Percentiles rank a stretch among this genome's conserved stretches.
phyloP scores from a whole-genome alignment of 306 rosid genomes.

The Pterocarpus macrocarpus region DNA sequence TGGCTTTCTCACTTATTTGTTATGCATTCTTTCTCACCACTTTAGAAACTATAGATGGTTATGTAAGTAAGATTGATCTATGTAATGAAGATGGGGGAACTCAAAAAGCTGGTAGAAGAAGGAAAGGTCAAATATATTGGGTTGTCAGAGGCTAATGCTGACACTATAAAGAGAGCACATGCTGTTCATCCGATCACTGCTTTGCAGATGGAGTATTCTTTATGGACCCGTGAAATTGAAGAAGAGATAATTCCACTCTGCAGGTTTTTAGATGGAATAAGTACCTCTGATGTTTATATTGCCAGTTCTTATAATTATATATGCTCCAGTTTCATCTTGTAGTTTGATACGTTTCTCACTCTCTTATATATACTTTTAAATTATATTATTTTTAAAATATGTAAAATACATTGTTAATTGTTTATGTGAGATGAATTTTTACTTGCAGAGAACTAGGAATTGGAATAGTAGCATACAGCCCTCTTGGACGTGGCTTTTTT shows the following conservation, averaged over 20 bases:
- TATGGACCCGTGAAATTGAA: constrained; percentile 67
- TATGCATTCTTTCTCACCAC: background rate
- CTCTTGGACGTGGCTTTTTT: constrained; percentile 79
- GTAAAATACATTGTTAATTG: background rate
- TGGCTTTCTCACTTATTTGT: background rate
- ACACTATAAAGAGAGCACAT: constrained; percentile 74
- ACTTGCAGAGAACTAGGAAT: constrained; percentile 69
- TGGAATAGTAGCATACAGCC: constrained; percentile 75
- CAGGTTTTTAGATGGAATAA: constrained; percentile 51
- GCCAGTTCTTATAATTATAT: background rate
- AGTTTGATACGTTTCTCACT: background rate
- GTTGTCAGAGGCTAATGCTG: constrained; percentile 64
- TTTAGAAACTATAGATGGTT: background rate
- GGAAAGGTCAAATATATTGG: constrained; percentile 73
- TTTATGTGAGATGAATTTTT: constrained; percentile 6
- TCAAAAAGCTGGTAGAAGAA: constrained; percentile 67
- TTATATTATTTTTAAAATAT: background rate
- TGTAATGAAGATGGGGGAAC: constrained; percentile 65
- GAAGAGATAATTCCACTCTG: constrained; percentile 72
- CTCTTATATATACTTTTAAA: constrained; percentile 20
- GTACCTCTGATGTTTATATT: background rate
- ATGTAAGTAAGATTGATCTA: constrained; percentile 3
- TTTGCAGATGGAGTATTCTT: constrained; percentile 39
- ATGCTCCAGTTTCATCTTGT: background rate
- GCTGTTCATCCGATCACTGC: constrained; percentile 83